Evolutionary conservation across 208 protist genomes (phyloP).

Genomic region (Trypanosoma platydactyli): DNA sequence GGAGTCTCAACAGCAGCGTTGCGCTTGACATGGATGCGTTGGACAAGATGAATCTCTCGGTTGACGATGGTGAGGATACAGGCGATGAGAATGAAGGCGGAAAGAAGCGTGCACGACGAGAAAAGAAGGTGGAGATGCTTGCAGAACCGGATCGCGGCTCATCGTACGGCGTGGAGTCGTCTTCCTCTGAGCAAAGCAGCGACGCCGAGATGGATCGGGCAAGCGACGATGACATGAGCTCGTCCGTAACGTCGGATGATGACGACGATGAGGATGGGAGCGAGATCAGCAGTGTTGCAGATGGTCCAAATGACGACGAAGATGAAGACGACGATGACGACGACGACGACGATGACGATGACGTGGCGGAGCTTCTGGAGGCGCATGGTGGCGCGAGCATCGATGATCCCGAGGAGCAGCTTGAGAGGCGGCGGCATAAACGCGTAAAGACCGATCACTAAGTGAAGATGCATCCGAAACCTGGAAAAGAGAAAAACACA

Average conservation of each 20-base stretch:
- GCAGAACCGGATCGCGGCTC: slow-evolving; percentile 34
- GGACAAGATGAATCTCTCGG: slow-evolving; percentile 2
- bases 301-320: background rate
- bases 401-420: slow-evolving; percentile 7
- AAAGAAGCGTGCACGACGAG: slow-evolving; percentile 4
- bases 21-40: slow-evolving; percentile 21
- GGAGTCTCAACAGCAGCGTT: background rate
- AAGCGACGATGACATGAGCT: slow-evolving; percentile 45
- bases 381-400: slow-evolving; percentile 14
- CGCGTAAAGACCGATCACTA: slow-evolving; percentile 28
- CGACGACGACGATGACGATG: slow-evolving; percentile 29
- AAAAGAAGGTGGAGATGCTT: slow-evolving; percentile 33
- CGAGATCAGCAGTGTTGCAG: background rate
- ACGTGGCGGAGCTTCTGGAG: slow-evolving; percentile 55
- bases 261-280: slow-evolving; percentile 26
- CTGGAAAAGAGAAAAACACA: background rate
- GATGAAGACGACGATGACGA: slow-evolving; percentile 35
- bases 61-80: slow-evolving; percentile 20
- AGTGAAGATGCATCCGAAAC: slow-evolving; percentile 3
- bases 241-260: slow-evolving; percentile 9
- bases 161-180: slow-evolving; percentile 28
- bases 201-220: slow-evolving; percentile 23
- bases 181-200: slow-evolving; percentile 17
- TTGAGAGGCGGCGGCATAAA: slow-evolving; percentile 27
- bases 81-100: background rate